Evolutionary conservation across 139 green algal species (phyloP), one percentile per base, ranked within the genome.

Genomic region (Astrephomene gubernaculifera): DNA sequence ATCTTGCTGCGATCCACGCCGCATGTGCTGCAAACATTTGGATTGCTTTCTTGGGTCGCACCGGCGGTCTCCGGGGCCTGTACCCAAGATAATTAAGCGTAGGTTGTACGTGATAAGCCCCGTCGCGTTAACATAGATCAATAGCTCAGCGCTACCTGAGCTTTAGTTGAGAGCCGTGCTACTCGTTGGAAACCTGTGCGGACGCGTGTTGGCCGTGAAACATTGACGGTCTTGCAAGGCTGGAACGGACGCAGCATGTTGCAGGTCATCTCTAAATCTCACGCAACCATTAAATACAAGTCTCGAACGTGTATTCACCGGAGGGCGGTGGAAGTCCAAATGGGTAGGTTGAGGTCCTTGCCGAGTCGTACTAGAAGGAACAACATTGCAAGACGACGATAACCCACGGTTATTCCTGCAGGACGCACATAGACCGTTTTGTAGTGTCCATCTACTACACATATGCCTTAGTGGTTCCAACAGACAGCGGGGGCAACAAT

Each of bases 11-110:
- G 69, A 22, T 88, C 83, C 4, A 87, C 35, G 25, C 88, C 88
- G n/a, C 88, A 91, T 0, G 84, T 89, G 35, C 60, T 87, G 78
- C 88, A 91, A 0, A 74, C 38, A n/a, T 71, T 80, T 25, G 83
- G 31, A 44, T 57, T 52, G 4, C 33, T 1, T 35, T 61, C 44
- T 5, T 71, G 19, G 31, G 43, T 33, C 3, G 31, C 71, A 24
- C 60, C 75, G 27, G 54, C 27, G 1, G 36, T 38, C 38, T 64
- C 60, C 2, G 60, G 41, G 8, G 38, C 54, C 74, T 70, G 35
- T 19, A 54, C 5, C 21, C 29, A 57, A 12, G 49, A 17, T 57
- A 12, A 25, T 12, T 17, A 57, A 57, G 12, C 12, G 49, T 17
- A 57, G 49, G 49, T 25, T 57, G 49, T 17, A 57, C 17, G 14